Base-by-base conservation (phyloP, 352 stramenopile genomes). In the Phytophthora pluvialis region DNA sequence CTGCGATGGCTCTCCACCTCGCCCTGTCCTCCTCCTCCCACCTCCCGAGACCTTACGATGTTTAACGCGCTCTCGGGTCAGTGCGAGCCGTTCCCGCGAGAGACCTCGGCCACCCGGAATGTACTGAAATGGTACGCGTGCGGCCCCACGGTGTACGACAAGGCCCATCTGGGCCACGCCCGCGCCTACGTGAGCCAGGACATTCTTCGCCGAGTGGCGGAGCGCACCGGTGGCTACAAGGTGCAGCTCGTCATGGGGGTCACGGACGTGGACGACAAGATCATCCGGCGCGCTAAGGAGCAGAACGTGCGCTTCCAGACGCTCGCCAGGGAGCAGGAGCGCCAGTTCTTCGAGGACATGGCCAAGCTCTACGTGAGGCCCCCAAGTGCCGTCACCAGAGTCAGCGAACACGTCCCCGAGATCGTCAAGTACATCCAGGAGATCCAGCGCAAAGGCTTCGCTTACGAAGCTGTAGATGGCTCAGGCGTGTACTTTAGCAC, bases 221-320 rank as follows among this genome's bases (percentile, higher is more conserved):
- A 91, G 60, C 70, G 75, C 32, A 89, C 95, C 18, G 97, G 98
- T 63, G 79, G 89, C 63, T 98, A 98, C 77, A 84, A 98, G 48
- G 87, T 99, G n/a, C 83, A 91, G 39, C 89, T 98, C 43, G 87
- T 97, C 35, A 97, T 99, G 70, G 98, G 98, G 59, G 96, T 98
- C 66, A 99, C 97, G 6, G 97, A 99, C 75, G 93, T 99, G 29
- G 97, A 99, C 73, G 97, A 99, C 81, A 99, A 99, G 81, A 99
- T 99, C 78, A 98, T 99, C 57, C 33, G 54, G 39, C 67, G 83
- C 26, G 78, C 80, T 15, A 56, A 73, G 25, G 80, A 90, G 47
- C 62, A 67, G 5, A 61, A 67, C 28, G 60, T 89, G 9, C 39
- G 53, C n/a, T 91, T 91, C 44, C 43, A 64, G 0, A 60, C 64